Evolutionary conservation across 352 stramenopile genomes (phyloP), one percentile per base, ranked within the genome.

Genomic region (Pythium myriotylum): DNA sequence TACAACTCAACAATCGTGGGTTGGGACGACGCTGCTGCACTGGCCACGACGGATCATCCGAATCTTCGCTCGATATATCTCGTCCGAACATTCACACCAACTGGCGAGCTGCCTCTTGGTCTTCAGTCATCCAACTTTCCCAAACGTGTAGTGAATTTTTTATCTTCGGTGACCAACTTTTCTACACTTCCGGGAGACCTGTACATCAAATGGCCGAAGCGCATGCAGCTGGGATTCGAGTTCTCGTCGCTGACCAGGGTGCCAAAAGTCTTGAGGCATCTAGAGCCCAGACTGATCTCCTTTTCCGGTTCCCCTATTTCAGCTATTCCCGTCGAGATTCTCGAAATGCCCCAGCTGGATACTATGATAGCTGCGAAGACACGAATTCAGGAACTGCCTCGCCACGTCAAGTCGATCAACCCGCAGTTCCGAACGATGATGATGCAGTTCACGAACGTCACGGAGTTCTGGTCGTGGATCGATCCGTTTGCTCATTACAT

Each of bases 1-100:
- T 62, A 63, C 60, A 68, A 68, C 48, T 58, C 54, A 37, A 68
- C 60, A 0, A 22, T 68, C 0, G 10, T 54, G 9, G 5, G 9
- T 1, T 68, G 60, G 60, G 9, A 9, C 3, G 20, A 33, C 1
- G 27, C 24, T 0, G 46, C 60, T 9, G 52, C 60, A 1, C 1
- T 68, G 23, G 42, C 40, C 1, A n/a, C n/a, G 9, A 33, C 14
- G 1, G 2, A 59, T 29, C 60, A 68, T 22, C 2, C 37, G 6
- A 16, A 12, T 2, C 12, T 59, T 1, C 46, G 48, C 2, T 32
- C 46, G 1, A 12, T 68, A 4, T 8, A 33, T 19, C 13, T 68
- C 5, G 37, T 59, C 0, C 46, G 37, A 16, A 54, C 32, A 4
- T 41, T 17, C 5, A 23, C 59, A 6, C 40, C 49, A 1, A 47